Conservation (phyloP, 1,284 basidiomycete genomes). For the Exobasidium cylindrosporum region DNA sequence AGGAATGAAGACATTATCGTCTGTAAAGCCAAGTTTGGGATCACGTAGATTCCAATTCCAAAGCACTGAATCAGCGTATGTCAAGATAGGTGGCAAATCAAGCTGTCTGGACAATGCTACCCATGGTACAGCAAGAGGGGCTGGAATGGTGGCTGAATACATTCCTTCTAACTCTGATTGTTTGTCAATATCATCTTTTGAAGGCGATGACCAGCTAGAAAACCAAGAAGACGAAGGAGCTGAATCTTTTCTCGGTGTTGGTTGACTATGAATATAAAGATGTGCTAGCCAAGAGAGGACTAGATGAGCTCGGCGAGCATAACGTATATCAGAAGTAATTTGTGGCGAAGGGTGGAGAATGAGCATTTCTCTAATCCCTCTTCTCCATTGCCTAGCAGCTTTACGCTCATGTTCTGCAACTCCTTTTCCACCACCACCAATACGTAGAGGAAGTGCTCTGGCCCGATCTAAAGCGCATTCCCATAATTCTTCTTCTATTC, state of each 20-base stretch:
- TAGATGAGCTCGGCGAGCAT: constrained; percentile 69
- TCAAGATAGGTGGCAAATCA: constrained; percentile 82
- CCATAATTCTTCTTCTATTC: constrained; percentile 67
- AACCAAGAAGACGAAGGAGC: constrained; percentile 10
- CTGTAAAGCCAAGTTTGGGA: constrained; percentile 38
- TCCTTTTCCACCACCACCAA: constrained; percentile 32
- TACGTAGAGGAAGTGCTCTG: constrained; percentile 53
- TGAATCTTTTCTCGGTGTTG: constrained; percentile 31
- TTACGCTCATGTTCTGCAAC: constrained; percentile 24
- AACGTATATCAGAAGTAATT: constrained; percentile 39
- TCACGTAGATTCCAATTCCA: constrained; percentile 74
- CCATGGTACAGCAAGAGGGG: constrained; percentile 67
- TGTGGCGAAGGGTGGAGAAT: constrained; percentile 29
- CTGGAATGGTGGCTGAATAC: constrained; percentile 64
- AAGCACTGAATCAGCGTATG: constrained; percentile 88
- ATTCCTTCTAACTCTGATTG: constrained; percentile 32
- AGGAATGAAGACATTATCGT: constrained; percentile 57
- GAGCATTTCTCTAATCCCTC: constrained; percentile 59
- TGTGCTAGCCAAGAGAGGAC: constrained; percentile 82
- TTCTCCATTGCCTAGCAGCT: constrained; percentile 62
- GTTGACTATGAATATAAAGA: constrained; percentile 77
- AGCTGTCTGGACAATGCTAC: constrained; percentile 71
- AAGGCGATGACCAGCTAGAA: not conserved
- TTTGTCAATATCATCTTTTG: constrained; percentile 11
- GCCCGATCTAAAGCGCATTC: constrained; percentile 62